These are phyloP conservation scores for Solanum gandarillasii DNA, from an alignment of 257 asterid species.

Conservation along the genomic window DNA sequence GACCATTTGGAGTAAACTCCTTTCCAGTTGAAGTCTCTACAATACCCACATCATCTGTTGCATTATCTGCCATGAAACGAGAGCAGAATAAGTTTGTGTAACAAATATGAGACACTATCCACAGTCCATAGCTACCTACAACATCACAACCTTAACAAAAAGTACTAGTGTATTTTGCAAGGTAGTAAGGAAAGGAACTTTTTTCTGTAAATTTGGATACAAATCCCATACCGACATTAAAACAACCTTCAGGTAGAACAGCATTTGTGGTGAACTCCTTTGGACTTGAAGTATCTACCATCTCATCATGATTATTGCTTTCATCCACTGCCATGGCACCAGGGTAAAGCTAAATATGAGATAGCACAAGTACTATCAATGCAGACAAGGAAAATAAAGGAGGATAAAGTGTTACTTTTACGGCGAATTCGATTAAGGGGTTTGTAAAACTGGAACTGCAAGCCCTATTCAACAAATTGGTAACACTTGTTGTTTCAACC, in stretches of 20 bases:
- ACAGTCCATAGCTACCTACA: not conserved
- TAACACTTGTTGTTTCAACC: not conserved
- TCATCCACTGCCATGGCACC: not conserved
- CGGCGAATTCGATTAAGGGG: not conserved
- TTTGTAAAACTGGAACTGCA: not conserved
- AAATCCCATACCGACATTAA: not conserved
- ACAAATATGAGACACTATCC: not conserved
- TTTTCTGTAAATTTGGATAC: not conserved
- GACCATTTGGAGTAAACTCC: not conserved
- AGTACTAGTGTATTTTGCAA: not conserved
- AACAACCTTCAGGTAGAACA: not conserved
- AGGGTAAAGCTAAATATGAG: not conserved
- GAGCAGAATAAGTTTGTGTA: not conserved
- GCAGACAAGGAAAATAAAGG: not conserved
- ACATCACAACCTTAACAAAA: not conserved
- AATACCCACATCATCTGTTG: not conserved
- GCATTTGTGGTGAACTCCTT: not conserved
- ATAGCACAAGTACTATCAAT: not conserved
- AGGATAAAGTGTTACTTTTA: not conserved
- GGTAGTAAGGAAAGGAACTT: not conserved
- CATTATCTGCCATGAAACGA: slow-evolving; percentile 6
- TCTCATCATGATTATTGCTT: not conserved
- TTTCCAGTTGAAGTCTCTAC: slow-evolving; percentile 6
- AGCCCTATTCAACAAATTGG: not conserved
- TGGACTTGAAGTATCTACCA: not conserved